Conservation (phyloP, 139 green algal species). For the Pseudopediastrum boryanum region DNA sequence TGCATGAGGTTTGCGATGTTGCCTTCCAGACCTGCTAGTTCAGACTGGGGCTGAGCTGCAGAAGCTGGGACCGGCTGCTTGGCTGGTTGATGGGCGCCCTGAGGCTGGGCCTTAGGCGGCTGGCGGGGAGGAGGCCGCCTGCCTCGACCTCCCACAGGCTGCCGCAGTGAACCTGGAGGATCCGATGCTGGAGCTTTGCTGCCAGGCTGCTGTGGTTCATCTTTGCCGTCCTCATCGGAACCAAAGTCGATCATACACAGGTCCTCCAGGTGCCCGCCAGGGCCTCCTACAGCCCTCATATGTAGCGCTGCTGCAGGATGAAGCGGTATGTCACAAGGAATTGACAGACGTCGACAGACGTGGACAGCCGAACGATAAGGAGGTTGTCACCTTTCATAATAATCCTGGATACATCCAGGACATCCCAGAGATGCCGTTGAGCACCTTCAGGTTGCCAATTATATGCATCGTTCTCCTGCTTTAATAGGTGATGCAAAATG, state of each 20-base stretch:
- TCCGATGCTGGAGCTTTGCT: not conserved
- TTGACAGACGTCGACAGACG: no score
- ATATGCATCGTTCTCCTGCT: not conserved
- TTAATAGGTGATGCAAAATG: not conserved
- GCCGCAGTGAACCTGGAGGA: not conserved
- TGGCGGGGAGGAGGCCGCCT: not conserved
- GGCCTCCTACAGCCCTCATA: not conserved
- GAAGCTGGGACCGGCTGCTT: not conserved
- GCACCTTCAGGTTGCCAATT: not conserved
- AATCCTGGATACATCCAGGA: no score
- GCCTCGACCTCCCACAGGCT: not conserved
- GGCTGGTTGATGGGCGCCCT: not conserved
- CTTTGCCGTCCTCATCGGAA: not conserved
- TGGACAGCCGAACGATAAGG: no score
- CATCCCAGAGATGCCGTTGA: not conserved
- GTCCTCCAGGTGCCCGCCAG: conserved; percentile 1
- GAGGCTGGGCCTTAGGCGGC: not conserved
- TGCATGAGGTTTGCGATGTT: not conserved
- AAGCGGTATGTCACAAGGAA: no score
- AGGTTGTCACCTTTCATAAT: not conserved
- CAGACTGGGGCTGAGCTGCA: not conserved
- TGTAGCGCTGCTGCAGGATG: conserved; percentile 6
- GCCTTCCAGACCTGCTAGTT: not conserved
- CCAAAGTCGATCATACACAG: no score
- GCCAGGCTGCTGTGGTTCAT: not conserved